Percentiles rank a stretch among this genome's conserved stretches.
Evolutionary conservation across 371 early-diverging fungal species (phyloP).

Genomic region (Mucor saturninus): DNA sequence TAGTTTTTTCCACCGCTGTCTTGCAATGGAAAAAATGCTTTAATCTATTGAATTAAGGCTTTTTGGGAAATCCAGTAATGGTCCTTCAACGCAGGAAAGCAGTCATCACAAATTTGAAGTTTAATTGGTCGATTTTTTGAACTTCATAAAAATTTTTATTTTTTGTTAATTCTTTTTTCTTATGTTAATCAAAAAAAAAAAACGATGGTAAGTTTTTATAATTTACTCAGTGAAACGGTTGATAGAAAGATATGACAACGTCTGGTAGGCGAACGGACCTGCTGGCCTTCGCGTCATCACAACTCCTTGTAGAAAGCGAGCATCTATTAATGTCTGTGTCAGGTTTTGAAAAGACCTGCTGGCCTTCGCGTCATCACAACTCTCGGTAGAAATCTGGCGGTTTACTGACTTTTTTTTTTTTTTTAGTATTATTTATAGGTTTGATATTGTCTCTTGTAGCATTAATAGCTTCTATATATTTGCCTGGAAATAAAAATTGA

Average conservation of each 20-base stretch:
- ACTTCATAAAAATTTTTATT: too few relatives aligned
- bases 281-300: conserved; percentile 13
- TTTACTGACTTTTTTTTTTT: conserved; percentile 16
- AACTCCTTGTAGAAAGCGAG: conserved; percentile 9
- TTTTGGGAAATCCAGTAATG: too few relatives aligned
- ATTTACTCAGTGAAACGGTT: conserved; percentile 18
- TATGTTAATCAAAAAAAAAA: conserved; percentile 6
- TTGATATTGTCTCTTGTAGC: conserved; percentile 11
- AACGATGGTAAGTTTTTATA: conserved; percentile 17
- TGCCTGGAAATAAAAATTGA: neutral
- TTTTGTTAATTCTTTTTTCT: too few relatives aligned
- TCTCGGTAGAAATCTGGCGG: conserved; percentile 8
- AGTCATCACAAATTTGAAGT: too few relatives aligned
- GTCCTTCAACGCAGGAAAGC: too few relatives aligned
- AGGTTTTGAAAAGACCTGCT: conserved; percentile 15
- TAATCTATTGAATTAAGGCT: too few relatives aligned
- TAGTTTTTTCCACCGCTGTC: too few relatives aligned
- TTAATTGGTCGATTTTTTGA: too few relatives aligned
- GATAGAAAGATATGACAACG: conserved; percentile 16
- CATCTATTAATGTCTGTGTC: conserved; percentile 10
- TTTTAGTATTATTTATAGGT: conserved; percentile 9
- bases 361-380: conserved; percentile 16
- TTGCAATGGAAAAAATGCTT: too few relatives aligned
- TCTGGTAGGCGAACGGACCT: conserved; percentile 17
- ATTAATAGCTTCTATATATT: conserved; percentile 7